These are phyloP conservation scores for Cercospora sp. DNA, from an alignment of 2,329 filamentous ascomycete species.

Conservation along the genomic window DNA sequence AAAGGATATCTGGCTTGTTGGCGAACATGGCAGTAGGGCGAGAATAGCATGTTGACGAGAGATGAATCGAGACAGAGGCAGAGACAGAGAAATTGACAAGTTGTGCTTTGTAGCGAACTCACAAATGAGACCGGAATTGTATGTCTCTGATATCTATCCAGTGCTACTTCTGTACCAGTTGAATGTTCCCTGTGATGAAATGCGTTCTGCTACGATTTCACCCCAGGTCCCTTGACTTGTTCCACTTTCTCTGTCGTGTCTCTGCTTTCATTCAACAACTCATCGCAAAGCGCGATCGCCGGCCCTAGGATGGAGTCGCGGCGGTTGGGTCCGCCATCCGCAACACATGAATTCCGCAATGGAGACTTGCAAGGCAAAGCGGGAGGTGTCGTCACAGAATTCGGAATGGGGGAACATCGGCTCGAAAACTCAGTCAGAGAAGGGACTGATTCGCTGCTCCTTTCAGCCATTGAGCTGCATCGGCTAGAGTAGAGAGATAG, in stretches of 20 bases:
- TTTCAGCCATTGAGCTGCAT: not conserved
- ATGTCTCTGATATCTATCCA: not conserved
- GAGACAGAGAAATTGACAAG: no score
- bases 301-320: not conserved
- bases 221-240: not conserved
- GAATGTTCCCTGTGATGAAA: not conserved
- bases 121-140: not conserved
- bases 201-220: not conserved
- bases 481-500: not conserved
- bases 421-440: slow-evolving; percentile 4
- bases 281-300: slow-evolving; percentile 1
- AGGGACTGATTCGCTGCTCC: not conserved
- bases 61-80: no score
- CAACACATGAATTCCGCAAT: not conserved
- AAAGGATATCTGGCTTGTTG: no score
- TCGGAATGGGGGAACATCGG: not conserved
- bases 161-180: not conserved
- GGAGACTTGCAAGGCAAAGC: not conserved
- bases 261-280: not conserved
- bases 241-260: not conserved
- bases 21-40: no score
- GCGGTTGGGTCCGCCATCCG: not conserved
- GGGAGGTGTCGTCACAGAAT: not conserved
- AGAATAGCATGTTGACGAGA: not conserved
- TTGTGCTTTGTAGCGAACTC: no score